Conservation (phyloP, 192 early-diverging fungal genomes). For the Mortierella claussenii region DNA sequence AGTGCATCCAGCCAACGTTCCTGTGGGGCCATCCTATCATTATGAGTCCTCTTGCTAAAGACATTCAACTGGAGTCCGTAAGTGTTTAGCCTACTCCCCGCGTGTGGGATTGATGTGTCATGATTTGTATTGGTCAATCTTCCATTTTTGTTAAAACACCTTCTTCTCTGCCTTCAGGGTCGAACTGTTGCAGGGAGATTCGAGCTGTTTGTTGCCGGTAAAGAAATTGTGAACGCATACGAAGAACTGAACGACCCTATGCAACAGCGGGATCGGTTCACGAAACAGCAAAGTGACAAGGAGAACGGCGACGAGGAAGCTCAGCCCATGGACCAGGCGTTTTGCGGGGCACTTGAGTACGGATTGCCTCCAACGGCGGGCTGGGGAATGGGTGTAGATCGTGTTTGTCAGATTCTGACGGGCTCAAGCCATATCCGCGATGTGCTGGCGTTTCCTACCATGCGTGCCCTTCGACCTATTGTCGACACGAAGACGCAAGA, state of each 20-base stretch:
- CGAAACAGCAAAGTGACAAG: slow-evolving; percentile 70
- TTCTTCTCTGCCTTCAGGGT: slow-evolving; percentile 10
- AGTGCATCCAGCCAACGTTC: slow-evolving; percentile 85
- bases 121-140: not conserved
- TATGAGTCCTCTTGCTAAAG: slow-evolving; percentile 87
- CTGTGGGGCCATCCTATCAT: slow-evolving; percentile 79
- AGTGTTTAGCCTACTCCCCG: not conserved
- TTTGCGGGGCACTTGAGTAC: slow-evolving; percentile 82
- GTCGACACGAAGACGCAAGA: no score
- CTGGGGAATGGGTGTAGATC: slow-evolving; percentile 92
- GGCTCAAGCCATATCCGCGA: slow-evolving; percentile 79
- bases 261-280: slow-evolving; percentile 76
- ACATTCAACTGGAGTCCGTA: slow-evolving; percentile 46
- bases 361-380: slow-evolving; percentile 89
- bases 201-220: slow-evolving; percentile 81
- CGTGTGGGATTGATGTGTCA: no score
- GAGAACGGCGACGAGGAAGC: slow-evolving; percentile 81
- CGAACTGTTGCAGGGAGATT: slow-evolving; percentile 71
- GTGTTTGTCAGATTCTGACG: slow-evolving; percentile 78
- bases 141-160: not conserved
- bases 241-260: slow-evolving; percentile 90
- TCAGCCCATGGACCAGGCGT: slow-evolving; percentile 75
- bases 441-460: slow-evolving; percentile 81
- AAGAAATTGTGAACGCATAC: slow-evolving; percentile 89
- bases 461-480: no score